phyloP scores from a whole-genome alignment of 176 grass and related monocot genomes.

The Typha latifolia region DNA sequence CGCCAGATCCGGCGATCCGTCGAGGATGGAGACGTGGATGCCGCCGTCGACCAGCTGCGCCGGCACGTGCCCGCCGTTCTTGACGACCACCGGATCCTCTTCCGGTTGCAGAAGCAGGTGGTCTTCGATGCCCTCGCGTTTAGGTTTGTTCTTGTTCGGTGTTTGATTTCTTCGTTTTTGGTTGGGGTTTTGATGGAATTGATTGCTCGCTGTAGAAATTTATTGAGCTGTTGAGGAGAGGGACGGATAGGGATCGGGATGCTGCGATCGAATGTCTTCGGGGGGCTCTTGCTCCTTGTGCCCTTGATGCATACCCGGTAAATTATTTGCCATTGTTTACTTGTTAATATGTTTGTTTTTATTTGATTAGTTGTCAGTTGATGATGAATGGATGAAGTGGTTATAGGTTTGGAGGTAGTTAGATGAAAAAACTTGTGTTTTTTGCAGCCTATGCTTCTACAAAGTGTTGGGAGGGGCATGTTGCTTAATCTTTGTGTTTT shows the following conservation, averaged over 20 bases:
- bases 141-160: neutral
- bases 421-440: neutral
- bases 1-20: conserved; percentile 33
- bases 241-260: conserved; percentile 52
- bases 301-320: conserved; percentile 90
- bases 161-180: neutral
- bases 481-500: no score
- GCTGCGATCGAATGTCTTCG: conserved; percentile 72
- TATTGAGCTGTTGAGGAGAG: conserved; percentile 78
- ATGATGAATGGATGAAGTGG: neutral
- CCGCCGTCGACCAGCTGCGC: conserved; percentile 58
- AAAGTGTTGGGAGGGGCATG: no score
- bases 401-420: neutral
- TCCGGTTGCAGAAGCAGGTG: conserved; percentile 96
- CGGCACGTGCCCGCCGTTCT: conserved; percentile 53
- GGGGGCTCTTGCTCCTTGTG: conserved; percentile 67
- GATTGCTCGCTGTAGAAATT: conserved; percentile 53
- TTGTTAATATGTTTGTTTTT: neutral
- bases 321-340: conserved; percentile 13
- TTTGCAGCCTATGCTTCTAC: no score
- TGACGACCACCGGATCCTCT: conserved; percentile 76
- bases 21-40: conserved; percentile 73
- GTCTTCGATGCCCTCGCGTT: neutral
- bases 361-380: neutral
- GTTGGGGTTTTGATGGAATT: conserved; percentile 6